Evolutionary conservation across 768 basidiomycete species (phyloP), one percentile per base, ranked within the genome.

Genomic region (Leccinum sublutescens): DNA sequence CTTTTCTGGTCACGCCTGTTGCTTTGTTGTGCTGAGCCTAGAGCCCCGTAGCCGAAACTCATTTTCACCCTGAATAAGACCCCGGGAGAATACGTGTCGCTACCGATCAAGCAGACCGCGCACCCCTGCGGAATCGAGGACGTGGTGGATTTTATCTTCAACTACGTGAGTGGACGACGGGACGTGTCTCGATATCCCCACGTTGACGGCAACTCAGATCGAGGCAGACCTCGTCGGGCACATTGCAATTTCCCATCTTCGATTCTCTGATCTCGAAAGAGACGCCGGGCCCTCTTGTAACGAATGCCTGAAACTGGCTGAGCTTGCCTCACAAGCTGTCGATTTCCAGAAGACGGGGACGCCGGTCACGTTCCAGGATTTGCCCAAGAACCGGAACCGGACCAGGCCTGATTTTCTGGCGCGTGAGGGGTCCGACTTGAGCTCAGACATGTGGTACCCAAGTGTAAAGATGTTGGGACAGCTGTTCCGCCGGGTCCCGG

Each of bases 321-420:
- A 78, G 59, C 64, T 76, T 1, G 80, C 80, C 6, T 79, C 79
- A 0, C 76, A 78, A 56, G 80, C 80, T 5, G 80, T 82, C 2
- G 80, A 82, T 65, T 82, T 78, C 50, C 76, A 72, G 0, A 82
- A 82, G 56, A 77, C 75, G 4, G 80, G 80, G 5, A 73, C 74
- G 2, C 65, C 80, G 15, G 81, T 81, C 33, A 64, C 57, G 50
- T 73, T 75, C 52, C 57, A 54, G 25, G 59, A 68, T 25, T 62
- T 82, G 2, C 80, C 81, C 2, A 68, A 17, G 59, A 60, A 63
- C 3, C 68, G 66, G 3, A 33, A 40, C 10, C 57, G 60, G 7
- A 60, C 48, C 6, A 75, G 66, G 55, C 81, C 80, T 3, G 80
- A 82, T 58, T 82, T 78, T 64, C 66, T 81, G 3, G 75, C 76